These are phyloP conservation scores for Podospora didyma DNA, from an alignment of 495 filamentous ascomycete genomes.

Conservation along the genomic window DNA sequence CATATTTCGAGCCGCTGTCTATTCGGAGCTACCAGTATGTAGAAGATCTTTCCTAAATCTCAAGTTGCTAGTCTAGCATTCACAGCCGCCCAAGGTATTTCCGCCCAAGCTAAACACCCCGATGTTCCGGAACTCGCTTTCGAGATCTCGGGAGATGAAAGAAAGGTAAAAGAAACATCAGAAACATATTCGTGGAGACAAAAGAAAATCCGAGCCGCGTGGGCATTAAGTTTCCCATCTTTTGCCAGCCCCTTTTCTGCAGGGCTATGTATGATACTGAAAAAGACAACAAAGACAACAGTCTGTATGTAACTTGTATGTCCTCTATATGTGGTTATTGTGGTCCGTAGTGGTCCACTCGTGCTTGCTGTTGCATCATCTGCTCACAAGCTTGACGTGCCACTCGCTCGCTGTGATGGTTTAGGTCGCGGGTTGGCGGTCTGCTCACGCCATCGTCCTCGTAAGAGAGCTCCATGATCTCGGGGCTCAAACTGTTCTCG, in stretches of 20 bases:
- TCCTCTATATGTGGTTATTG: conserved; percentile 1
- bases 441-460: conserved; percentile 9
- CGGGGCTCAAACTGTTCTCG: conserved; percentile 20
- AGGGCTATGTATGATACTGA: background rate
- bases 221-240: background rate
- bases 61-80: no score
- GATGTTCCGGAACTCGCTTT: no score
- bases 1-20: no score
- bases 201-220: no score
- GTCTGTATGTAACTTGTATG: background rate
- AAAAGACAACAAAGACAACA: background rate
- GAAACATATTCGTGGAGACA: no score
- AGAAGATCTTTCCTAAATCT: no score
- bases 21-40: no score
- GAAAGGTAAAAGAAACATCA: no score
- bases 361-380: conserved; percentile 26
- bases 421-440: conserved; percentile 18
- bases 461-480: conserved; percentile 24
- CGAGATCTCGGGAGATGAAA: no score
- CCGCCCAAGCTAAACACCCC: no score
- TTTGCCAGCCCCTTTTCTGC: background rate
- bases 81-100: no score
- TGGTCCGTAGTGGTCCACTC: conserved; percentile 2
- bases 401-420: conserved; percentile 35
- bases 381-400: conserved; percentile 41